Evolutionary conservation across 2,329 filamentous ascomycete genomes (phyloP).

Genomic region (Fusarium protoensiforme): DNA sequence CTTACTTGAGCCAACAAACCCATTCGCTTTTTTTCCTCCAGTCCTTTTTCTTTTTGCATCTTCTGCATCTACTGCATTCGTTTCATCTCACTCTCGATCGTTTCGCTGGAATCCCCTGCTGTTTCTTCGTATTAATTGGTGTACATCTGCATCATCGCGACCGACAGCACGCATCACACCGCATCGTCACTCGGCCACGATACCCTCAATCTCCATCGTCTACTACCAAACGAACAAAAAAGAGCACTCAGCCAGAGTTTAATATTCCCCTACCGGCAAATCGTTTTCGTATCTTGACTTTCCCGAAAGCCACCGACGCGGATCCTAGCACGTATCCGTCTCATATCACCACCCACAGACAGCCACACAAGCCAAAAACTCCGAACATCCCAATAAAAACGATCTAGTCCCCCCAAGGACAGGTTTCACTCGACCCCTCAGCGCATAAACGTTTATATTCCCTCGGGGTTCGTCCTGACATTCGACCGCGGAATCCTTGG

Average conservation of each 20-base stretch:
- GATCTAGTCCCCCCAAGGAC: constrained; percentile 5
- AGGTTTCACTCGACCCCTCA: constrained; percentile 22
- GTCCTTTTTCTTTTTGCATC: not conserved
- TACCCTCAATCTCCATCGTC: constrained; percentile 17
- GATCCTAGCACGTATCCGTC: constrained; percentile 5
- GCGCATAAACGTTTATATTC: constrained; percentile 14
- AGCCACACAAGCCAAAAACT: not conserved
- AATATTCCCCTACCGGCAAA: constrained; percentile 14
- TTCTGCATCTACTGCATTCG: not conserved
- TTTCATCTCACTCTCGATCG: not conserved
- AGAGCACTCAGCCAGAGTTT: not conserved
- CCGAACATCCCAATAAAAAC: constrained; percentile 11
- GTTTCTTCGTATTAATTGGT: constrained; percentile 6
- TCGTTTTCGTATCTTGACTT: constrained; percentile 13
- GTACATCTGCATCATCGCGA: constrained; percentile 2
- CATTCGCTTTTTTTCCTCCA: constrained; percentile 15
- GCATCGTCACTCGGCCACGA: constrained; percentile 14
- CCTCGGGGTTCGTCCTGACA: not conserved
- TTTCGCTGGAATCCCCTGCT: not conserved
- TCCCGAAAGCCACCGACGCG: not conserved
- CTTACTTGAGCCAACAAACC: constrained; percentile 11
- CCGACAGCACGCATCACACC: not conserved
- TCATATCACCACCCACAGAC: constrained; percentile 1
- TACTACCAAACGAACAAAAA: not conserved
- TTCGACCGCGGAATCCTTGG: constrained; percentile 15